These are phyloP conservation scores for Russula dissimulans DNA, from an alignment of 768 basidiomycete genomes.

Conservation along the genomic window DNA sequence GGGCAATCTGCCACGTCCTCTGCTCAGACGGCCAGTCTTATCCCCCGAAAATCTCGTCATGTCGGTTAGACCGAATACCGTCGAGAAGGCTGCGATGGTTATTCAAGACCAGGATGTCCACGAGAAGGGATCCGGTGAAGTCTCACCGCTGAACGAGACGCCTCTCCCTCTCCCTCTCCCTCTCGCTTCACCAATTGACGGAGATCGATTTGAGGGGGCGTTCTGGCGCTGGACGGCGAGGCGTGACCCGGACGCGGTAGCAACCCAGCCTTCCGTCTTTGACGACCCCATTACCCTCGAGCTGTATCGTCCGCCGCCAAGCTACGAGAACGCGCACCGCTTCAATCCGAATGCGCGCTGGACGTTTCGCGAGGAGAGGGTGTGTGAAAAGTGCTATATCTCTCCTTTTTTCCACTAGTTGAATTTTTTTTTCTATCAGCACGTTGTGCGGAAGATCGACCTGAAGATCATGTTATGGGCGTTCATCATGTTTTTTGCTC, in stretches of 20 bases:
- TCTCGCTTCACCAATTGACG: conserved; percentile 13
- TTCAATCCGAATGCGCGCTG: background rate
- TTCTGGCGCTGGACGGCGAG: background rate
- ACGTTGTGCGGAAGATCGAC: background rate
- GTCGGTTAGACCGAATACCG: background rate
- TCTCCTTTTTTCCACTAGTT: background rate
- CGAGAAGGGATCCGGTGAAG: conserved; percentile 12
- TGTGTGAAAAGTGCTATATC: background rate
- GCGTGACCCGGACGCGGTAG: background rate
- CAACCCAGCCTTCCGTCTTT: background rate
- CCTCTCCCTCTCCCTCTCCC: conserved; percentile 8
- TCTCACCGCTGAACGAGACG: too few species aligned
- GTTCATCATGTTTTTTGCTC: background rate
- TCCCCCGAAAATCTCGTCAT: background rate
- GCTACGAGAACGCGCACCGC: background rate
- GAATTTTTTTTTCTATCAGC: background rate
- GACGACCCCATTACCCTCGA: background rate
- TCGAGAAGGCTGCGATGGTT: conserved; percentile 1
- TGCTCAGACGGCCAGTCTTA: background rate
- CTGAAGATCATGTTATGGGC: background rate
- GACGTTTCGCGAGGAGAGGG: background rate
- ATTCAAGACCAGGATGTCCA: conserved; percentile 9
- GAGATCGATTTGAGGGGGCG: conserved; percentile 1
- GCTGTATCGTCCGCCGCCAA: background rate
- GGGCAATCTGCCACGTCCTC: too few species aligned